These are phyloP conservation scores for Zancudomyces culisetae DNA, from an alignment of 371 early-diverging fungal species.

Conservation along the genomic window DNA sequence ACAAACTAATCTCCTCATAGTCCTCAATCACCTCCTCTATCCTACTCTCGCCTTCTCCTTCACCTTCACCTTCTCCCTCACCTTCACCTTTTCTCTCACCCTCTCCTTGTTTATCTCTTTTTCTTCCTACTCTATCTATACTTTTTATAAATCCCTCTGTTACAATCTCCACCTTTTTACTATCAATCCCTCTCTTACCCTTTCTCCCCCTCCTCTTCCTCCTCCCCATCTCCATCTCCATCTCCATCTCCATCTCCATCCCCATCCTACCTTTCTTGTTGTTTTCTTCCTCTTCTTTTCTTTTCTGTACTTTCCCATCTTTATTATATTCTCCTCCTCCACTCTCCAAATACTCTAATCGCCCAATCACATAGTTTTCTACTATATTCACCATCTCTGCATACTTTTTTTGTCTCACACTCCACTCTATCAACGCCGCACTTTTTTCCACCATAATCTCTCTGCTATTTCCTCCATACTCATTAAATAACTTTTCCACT, in stretches of 20 bases:
- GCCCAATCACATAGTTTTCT: not conserved
- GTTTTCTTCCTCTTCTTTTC: too few relatives aligned
- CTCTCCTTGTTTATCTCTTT: too few relatives aligned
- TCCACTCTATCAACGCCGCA: not conserved
- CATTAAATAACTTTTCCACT: not conserved
- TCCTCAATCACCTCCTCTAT: not conserved
- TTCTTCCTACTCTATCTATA: not conserved
- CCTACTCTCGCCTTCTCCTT: not conserved
- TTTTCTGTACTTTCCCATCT: too few relatives aligned
- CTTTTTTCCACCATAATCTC: not conserved
- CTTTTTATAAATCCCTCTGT: not conserved
- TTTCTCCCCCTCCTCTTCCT: too few relatives aligned
- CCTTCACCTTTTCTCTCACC: too few relatives aligned
- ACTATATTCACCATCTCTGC: not conserved
- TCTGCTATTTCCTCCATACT: not conserved
- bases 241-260: too few relatives aligned
- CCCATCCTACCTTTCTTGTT: too few relatives aligned
- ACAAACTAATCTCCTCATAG: not conserved
- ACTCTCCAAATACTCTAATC: not conserved
- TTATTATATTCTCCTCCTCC: too few relatives aligned
- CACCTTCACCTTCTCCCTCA: not conserved
- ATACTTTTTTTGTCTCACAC: not conserved
- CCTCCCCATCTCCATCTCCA: too few relatives aligned
- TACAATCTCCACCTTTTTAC: not conserved
- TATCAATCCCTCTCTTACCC: too few relatives aligned